Base-by-base conservation (phyloP, 2,329 filamentous ascomycete genomes). In the Onygenales sp. region DNA sequence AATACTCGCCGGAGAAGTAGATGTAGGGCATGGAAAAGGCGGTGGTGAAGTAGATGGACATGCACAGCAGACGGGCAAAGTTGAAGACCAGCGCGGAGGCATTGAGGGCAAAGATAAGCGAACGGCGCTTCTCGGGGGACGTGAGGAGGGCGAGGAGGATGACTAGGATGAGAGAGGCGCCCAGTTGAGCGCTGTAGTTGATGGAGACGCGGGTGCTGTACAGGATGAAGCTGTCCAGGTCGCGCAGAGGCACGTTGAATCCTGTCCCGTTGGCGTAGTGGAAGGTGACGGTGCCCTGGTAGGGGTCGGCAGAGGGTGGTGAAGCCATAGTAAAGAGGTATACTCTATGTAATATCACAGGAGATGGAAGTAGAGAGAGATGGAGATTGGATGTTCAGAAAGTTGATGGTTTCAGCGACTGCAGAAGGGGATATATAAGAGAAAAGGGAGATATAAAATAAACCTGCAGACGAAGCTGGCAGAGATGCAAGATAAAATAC, bases 141-240 rank as follows among this genome's bases (percentile, higher is more conserved):
- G 87, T 90, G 66, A 91, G 77, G 54, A 85, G 70, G 9, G 89
- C 70, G 2, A 91, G 72, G 33, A 86, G 75, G 43, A 85, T 60
- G 14, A 91, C 72, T 62, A 89, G 79, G 56, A 85, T 70, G 54
- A 84, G 58, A 46, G 80, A 81, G 27, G 85, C 81, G 33, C 88
- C 88, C 50, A 90, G 75, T 66, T 92, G 87, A 14, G 78, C 71
- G 51, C 80, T 84, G 65, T 85, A 88, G 69, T 83, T 85, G 73
- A 87, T 82, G 64, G 69, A 74, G 38, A 76, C 64, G 7, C 70
- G 69, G 54, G 75, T 66, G 55, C 73, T 73, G 63, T 78, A 78
- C 54, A 71, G 66, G 52, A 75, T 66, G 49, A 73, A 74, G 3
- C 57, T 52, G 59, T 81, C 67, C 41, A 85, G 55, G 2, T 68